Conservation (phyloP, 164 flowering plant species). For the Tetracentron sinense region DNA sequence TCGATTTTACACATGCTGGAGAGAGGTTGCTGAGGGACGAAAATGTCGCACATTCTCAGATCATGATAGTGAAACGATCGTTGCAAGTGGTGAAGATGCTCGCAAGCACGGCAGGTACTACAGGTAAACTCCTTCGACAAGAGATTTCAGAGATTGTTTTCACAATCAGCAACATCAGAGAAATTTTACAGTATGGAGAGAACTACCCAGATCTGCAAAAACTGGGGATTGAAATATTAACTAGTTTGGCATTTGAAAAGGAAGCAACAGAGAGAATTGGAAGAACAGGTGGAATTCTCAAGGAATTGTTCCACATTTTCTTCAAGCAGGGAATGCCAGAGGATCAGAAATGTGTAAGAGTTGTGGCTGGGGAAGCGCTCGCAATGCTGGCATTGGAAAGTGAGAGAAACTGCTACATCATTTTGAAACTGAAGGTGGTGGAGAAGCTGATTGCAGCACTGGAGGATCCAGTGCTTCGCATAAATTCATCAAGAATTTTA, state of each 20-base stretch:
- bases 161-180: slow-evolving; percentile 85
- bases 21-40: slow-evolving; percentile 48
- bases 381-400: too few relatives aligned
- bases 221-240: slow-evolving; percentile 67
- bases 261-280: slow-evolving; percentile 82
- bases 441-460: slow-evolving; percentile 51
- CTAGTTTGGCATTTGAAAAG: slow-evolving; percentile 66
- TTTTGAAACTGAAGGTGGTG: slow-evolving; percentile 42
- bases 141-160: slow-evolving; percentile 84
- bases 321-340: slow-evolving; percentile 28
- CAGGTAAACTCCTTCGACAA: slow-evolving; percentile 65
- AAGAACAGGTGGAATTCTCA: too few relatives aligned
- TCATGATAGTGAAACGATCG: slow-evolving; percentile 57
- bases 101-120: slow-evolving; percentile 67
- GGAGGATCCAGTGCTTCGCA: too few relatives aligned
- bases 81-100: slow-evolving; percentile 80
- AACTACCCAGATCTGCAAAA: slow-evolving; percentile 57
- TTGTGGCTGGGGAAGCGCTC: slow-evolving; percentile 88
- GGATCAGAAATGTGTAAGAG: slow-evolving; percentile 39
- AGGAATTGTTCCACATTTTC: too few relatives aligned
- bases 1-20: slow-evolving; percentile 69
- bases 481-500: too few relatives aligned
- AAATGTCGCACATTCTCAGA: slow-evolving; percentile 41
- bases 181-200: slow-evolving; percentile 65
- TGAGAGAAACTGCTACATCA: slow-evolving; percentile 51